Evolutionary conservation across 2,329 filamentous ascomycete species (phyloP).

Genomic region (Conoideocrella luteorostrata): DNA sequence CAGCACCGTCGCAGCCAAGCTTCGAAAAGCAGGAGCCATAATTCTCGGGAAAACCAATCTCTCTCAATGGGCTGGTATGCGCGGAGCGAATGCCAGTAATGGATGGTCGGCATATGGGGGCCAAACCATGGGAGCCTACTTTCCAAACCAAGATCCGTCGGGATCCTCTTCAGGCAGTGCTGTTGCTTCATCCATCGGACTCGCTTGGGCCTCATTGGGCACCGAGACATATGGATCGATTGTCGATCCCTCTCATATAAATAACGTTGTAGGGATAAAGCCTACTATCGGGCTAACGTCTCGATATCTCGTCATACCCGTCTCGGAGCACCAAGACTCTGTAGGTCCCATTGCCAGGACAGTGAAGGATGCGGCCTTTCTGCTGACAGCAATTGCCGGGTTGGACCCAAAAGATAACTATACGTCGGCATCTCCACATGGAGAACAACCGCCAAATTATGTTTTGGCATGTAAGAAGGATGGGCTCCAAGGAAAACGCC

Average conservation of each 20-base stretch:
- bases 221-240: conserved; percentile 46
- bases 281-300: background rate
- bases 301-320: conserved; percentile 45
- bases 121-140: conserved; percentile 55
- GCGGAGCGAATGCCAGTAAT: conserved; percentile 47
- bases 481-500: conserved; percentile 48
- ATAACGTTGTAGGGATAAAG: background rate
- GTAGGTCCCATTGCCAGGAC: conserved; percentile 57
- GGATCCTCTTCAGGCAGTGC: conserved; percentile 57
- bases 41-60: conserved; percentile 60
- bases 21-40: conserved; percentile 52
- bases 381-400: conserved; percentile 57
- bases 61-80: conserved; percentile 57
- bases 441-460: conserved; percentile 49
- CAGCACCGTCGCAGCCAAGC: conserved; percentile 49
- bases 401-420: conserved; percentile 53
- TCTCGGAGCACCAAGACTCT: conserved; percentile 55
- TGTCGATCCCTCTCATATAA: conserved; percentile 1
- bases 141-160: conserved; percentile 51
- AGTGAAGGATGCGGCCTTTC: conserved; percentile 55
- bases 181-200: conserved; percentile 51
- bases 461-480: conserved; percentile 48
- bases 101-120: conserved; percentile 61
- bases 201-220: conserved; percentile 52
- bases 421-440: conserved; percentile 30